A percentile compares a stretch with the other conserved stretches of the same genome.
Conservation (phyloP, 345 rosid genomes). For the Brassica juncea region DNA sequence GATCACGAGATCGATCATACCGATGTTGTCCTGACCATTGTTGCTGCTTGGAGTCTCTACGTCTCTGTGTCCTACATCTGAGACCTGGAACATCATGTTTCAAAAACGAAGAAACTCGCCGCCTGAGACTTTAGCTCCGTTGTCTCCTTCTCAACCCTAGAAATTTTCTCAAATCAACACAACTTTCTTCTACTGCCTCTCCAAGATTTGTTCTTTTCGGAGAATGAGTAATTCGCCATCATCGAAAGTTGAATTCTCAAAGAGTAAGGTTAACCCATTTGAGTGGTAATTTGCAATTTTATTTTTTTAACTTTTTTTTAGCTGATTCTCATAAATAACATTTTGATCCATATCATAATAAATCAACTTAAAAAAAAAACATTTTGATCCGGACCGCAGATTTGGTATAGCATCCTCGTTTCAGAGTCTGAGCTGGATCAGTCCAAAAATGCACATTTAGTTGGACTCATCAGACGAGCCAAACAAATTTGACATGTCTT, state of each 20-base stretch:
- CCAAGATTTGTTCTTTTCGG: background rate
- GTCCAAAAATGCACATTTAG: too few relatives aligned
- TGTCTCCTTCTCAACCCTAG: background rate
- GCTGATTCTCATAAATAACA: too few relatives aligned
- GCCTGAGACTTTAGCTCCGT: background rate
- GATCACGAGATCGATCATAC: conserved; percentile 16
- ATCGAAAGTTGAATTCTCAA: background rate
- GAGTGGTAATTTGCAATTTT: background rate
- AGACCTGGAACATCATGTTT: conserved; percentile 13
- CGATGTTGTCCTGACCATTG: conserved; percentile 14
- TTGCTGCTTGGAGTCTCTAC: conserved; percentile 7
- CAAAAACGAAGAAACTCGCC: background rate
- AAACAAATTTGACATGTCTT: too few relatives aligned
- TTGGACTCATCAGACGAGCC: too few relatives aligned
- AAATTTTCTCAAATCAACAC: background rate
- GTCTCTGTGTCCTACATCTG: conserved; percentile 21
- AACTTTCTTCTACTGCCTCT: background rate
- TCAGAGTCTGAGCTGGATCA: too few relatives aligned
- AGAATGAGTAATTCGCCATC: conserved; percentile 4
- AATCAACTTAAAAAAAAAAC: too few relatives aligned
- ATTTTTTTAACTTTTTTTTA: too few relatives aligned
- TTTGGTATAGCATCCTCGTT: too few relatives aligned
- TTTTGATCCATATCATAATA: too few relatives aligned
- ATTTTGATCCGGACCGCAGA: too few relatives aligned
- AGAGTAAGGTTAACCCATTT: background rate